Evolutionary conservation across 495 filamentous ascomycete genomes (phyloP).

Genomic region (Paragyromitra xinjiangensis): DNA sequence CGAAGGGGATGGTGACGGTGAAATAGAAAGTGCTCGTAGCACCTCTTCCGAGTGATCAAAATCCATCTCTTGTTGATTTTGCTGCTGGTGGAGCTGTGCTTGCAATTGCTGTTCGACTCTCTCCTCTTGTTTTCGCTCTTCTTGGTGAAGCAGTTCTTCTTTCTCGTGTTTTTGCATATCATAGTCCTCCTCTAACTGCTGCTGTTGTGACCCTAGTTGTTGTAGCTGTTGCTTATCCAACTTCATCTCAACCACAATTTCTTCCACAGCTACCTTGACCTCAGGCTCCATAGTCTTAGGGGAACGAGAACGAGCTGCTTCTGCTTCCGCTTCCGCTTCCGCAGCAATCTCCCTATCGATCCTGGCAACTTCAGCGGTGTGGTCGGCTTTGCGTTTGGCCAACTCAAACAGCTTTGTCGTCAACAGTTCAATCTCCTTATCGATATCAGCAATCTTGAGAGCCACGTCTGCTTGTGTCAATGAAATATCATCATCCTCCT

Average conservation of each 20-base stretch:
- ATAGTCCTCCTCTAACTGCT: slow-evolving; percentile 16
- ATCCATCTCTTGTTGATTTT: slow-evolving; percentile 41
- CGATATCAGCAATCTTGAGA: slow-evolving; percentile 53
- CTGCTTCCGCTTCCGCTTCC: not conserved
- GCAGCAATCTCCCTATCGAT: slow-evolving; percentile 37
- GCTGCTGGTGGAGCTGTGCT: slow-evolving; percentile 42
- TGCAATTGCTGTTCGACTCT: slow-evolving; percentile 41
- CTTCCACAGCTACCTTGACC: slow-evolving; percentile 11
- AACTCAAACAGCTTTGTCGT: slow-evolving; percentile 43
- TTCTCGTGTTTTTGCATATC: slow-evolving; percentile 42
- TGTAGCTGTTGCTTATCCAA: slow-evolving; percentile 16
- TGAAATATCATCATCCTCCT: slow-evolving; percentile 54
- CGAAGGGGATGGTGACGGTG: slow-evolving; percentile 47
- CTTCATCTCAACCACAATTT: slow-evolving; percentile 32
- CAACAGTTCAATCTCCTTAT: slow-evolving; percentile 47
- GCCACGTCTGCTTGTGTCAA: slow-evolving; percentile 55
- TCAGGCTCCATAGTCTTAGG: slow-evolving; percentile 50
- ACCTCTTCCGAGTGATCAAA: slow-evolving; percentile 32
- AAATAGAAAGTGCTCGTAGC: slow-evolving; percentile 37
- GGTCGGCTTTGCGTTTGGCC: slow-evolving; percentile 34
- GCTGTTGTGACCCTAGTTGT: slow-evolving; percentile 11
- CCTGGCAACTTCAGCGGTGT: slow-evolving; percentile 40
- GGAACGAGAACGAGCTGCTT: slow-evolving; percentile 37
- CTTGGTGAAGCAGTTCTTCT: slow-evolving; percentile 36
- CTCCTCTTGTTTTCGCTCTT: slow-evolving; percentile 46